Evolutionary conservation across 208 protist genomes (phyloP), one percentile per base, ranked within the genome.

Genomic region (Leishmania aethiopica): DNA sequence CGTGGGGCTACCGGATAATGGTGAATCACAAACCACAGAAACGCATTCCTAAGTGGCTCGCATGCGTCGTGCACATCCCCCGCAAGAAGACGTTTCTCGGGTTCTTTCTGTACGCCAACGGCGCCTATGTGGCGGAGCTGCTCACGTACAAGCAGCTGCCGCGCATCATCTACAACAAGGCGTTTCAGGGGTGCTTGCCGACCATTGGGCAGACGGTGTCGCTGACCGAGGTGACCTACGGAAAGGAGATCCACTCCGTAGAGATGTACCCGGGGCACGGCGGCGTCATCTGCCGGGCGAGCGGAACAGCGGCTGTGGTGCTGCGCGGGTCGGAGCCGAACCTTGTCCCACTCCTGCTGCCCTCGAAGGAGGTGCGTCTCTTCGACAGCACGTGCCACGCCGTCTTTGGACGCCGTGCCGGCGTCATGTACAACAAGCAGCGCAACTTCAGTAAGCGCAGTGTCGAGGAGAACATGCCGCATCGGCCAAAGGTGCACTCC

Each of bases 101-200:
- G 32, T 98, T 98, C 75, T 98, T 97, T 59, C 84, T 98, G 32
- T 98, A 98, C 84, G 95, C 95, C 35, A 97, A 98, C 84, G 95
- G 95, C 35, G 94, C 94, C 28, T 98, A 98, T 82, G 92, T 96
- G 67, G 95, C 92, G 45, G 95, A 98, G 88, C 89, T 98, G 72
- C 90, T 98, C 42, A 96, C 93, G 8, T 98, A 98, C 91, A 98
- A 98, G 85, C 95, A 98, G 84, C 89, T 98, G n/a, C 95, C 95
- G 7, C 94, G 95, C 45, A 90, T 98, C 35, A 83, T 91, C 47
- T 98, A 98, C 87, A 98, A 98, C 89, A 95, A 96, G 71, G 79
- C 89, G 11, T 96, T 96, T 81, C 92, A 96, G 80, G 92, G 91
- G 22, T 96, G 90, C 75, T 77, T 98, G 84, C 95, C 95, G 1